These are phyloP conservation scores for Fusarium subglutinans DNA, from an alignment of 2,329 filamentous ascomycete genomes.

Conservation along the genomic window DNA sequence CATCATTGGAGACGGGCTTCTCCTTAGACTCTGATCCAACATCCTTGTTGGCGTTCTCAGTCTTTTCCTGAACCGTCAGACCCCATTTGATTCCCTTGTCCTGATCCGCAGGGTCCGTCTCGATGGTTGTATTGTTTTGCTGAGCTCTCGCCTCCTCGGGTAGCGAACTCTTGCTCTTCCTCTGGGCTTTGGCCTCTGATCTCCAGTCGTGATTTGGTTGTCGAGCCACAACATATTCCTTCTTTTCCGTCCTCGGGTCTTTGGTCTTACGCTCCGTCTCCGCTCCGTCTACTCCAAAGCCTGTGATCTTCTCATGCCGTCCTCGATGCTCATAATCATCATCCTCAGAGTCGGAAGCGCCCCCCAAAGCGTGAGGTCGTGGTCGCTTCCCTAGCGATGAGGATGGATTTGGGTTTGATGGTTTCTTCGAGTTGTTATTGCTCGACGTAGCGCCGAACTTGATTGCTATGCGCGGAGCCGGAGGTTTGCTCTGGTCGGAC, in stretches of 20 bases:
- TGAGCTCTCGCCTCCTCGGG: conserved; percentile 63
- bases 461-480: conserved; percentile 57
- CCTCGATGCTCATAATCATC: conserved; percentile 45
- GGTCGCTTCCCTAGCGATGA: conserved; percentile 61
- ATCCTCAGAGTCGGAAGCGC: conserved; percentile 55
- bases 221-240: conserved; percentile 64
- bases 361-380: conserved; percentile 53
- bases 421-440: conserved; percentile 43
- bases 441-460: conserved; percentile 53
- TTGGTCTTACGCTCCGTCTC: conserved; percentile 52
- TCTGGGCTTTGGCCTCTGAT: conserved; percentile 59
- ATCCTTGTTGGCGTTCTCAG: conserved; percentile 63
- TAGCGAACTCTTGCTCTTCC: conserved; percentile 64
- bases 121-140: conserved; percentile 46
- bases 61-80: conserved; percentile 56
- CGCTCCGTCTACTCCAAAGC: conserved; percentile 57
- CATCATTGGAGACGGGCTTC: conserved; percentile 9
- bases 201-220: conserved; percentile 72
- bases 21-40: conserved; percentile 3
- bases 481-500: conserved; percentile 43
- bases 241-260: conserved; percentile 40
- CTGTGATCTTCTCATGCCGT: conserved; percentile 59
- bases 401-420: conserved; percentile 48
- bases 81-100: conserved; percentile 67
- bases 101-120: conserved; percentile 54